Conservation (phyloP, 208 protist genomes). For the Wallacemonas sp. region DNA sequence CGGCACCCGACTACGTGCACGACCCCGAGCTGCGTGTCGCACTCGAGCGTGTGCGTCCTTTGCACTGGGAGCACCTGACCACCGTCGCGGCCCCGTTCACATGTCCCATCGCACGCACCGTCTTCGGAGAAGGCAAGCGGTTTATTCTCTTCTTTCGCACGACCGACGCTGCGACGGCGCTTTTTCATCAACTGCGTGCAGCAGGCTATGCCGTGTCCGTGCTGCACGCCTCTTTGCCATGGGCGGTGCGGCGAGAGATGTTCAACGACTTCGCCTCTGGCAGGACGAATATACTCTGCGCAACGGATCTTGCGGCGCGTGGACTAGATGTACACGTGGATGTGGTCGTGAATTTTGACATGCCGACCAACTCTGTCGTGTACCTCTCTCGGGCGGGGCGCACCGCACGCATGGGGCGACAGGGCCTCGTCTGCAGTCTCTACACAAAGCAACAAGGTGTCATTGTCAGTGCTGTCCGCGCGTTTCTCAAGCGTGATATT, state of each 20-base stretch:
- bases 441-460: conserved; percentile 77
- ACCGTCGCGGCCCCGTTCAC: conserved; percentile 77
- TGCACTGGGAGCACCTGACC: conserved; percentile 75
- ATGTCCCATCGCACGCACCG: conserved; percentile 52
- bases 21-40: conserved; percentile 41
- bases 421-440: conserved; percentile 68
- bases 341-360: conserved; percentile 84
- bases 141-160: conserved; percentile 67
- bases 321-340: conserved; percentile 87
- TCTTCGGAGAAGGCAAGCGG: conserved; percentile 62
- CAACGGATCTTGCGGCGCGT: conserved; percentile 87
- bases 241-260: conserved; percentile 54
- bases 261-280: conserved; percentile 75
- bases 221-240: conserved; percentile 71
- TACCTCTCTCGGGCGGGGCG: conserved; percentile 79
- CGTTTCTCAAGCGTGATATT: conserved; percentile 46
- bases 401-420: conserved; percentile 72
- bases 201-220: conserved; percentile 64
- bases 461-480: conserved; percentile 66
- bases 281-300: conserved; percentile 87
- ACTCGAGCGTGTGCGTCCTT: conserved; percentile 57
- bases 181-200: conserved; percentile 72
- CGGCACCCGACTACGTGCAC: conserved; percentile 23
- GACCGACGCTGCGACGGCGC: conserved; percentile 73
- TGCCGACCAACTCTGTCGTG: conserved; percentile 75